phyloP scores from a whole-genome alignment of 2,329 filamentous ascomycete genomes.

The Tolypocladium guangdongense region DNA sequence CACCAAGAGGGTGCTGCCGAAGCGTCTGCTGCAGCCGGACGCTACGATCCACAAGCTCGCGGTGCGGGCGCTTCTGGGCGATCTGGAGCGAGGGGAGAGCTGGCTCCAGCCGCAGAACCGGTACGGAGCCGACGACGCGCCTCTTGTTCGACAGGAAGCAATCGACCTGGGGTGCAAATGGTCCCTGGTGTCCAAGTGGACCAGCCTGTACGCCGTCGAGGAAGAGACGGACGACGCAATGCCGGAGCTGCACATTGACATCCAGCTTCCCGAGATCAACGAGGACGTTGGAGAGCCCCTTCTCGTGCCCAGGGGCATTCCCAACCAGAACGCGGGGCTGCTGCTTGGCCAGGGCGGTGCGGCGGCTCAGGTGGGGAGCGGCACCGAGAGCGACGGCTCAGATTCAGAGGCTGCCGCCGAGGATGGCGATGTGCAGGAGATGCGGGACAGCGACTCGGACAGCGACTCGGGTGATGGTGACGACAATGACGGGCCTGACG shows the following conservation, averaged over 20 bases:
- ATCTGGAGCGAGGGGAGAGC: not conserved
- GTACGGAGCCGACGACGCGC: not conserved
- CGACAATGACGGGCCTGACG: not conserved
- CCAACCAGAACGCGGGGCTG: not conserved
- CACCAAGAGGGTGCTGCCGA: not conserved
- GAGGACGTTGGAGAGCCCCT: not conserved
- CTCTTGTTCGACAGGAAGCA: not conserved
- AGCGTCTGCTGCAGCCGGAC: conserved; percentile 1
- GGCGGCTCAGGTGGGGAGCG: not conserved
- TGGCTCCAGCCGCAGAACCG: not conserved
- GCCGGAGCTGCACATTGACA: not conserved
- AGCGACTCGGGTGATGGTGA: not conserved
- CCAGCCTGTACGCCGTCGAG: conserved; percentile 3
- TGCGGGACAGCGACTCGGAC: not conserved
- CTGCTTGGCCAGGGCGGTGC: not conserved
- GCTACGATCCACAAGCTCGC: conserved; percentile 2
- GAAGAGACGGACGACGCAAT: not conserved
- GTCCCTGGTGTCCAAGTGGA: conserved; percentile 4
- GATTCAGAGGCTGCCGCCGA: not conserved
- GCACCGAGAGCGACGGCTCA: not conserved
- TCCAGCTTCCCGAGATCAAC: not conserved
- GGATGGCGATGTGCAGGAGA: not conserved
- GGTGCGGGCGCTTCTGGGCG: not conserved
- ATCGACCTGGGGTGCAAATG: conserved; percentile 1
- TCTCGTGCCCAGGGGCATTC: not conserved